Conservation (phyloP, 495 filamentous ascomycete genomes). For the Pseudomonodictys pantanalensis region DNA sequence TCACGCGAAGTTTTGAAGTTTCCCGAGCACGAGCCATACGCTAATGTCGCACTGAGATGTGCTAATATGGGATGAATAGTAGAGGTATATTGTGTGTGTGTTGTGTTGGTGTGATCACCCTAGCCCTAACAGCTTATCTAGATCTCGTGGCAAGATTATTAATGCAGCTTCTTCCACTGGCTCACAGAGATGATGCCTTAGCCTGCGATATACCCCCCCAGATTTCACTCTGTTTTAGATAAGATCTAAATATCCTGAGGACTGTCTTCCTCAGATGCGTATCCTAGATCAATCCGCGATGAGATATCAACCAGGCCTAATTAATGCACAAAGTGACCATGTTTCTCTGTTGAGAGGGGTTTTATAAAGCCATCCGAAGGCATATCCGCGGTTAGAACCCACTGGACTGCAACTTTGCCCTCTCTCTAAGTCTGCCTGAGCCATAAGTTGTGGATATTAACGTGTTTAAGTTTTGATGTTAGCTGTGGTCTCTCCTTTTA, state of each 20-base stretch:
- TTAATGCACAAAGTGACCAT: slow-evolving; percentile 2
- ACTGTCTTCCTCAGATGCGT: neutral
- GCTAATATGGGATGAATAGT: neutral
- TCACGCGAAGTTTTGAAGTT: too few species aligned
- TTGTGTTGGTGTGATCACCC: too few species aligned
- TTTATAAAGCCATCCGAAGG: slow-evolving; percentile 12
- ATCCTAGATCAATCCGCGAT: neutral
- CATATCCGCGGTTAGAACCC: slow-evolving; percentile 7
- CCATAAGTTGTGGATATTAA: slow-evolving; percentile 11
- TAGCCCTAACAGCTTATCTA: too few species aligned
- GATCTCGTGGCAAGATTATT: too few species aligned
- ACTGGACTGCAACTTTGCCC: slow-evolving; percentile 9
- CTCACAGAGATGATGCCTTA: neutral
- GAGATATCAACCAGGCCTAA: slow-evolving; percentile 4
- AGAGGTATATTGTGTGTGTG: too few species aligned
- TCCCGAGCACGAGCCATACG: too few species aligned
- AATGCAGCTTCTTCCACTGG: too few species aligned
- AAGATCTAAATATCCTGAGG: neutral
- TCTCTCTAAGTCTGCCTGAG: neutral
- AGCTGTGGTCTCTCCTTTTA: slow-evolving; percentile 2
- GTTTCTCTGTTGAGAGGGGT: slow-evolving; percentile 10
- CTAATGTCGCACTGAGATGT: neutral
- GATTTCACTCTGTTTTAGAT: neutral
- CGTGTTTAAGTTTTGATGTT: slow-evolving; percentile 8
- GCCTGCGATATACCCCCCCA: neutral